These are phyloP conservation scores for Alternaria alternata DNA, from an alignment of 2,329 filamentous ascomycete genomes.

Conservation along the genomic window DNA sequence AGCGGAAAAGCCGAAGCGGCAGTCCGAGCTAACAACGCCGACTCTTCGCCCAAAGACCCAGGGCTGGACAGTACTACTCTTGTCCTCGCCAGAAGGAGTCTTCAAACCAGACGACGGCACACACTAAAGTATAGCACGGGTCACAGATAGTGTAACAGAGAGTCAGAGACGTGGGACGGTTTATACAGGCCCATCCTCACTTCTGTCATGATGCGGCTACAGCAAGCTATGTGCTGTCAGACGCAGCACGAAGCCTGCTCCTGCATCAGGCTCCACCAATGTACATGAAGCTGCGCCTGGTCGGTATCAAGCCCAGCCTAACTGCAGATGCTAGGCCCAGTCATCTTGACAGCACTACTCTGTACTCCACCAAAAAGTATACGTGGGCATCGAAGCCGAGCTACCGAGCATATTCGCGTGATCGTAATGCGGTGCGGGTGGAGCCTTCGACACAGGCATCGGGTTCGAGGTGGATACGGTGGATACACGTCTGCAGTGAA, in stretches of 20 bases:
- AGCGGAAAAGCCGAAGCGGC: background rate
- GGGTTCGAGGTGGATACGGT: constrained; percentile 9
- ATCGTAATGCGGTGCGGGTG: constrained; percentile 9
- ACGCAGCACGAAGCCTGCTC: background rate
- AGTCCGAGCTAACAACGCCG: background rate
- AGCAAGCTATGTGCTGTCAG: background rate
- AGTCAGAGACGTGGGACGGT: background rate
- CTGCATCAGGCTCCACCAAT: constrained; percentile 1
- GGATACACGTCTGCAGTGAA: constrained; percentile 12
- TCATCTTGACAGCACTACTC: background rate
- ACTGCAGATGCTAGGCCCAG: background rate
- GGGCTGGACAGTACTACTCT: background rate
- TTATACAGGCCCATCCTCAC: background rate
- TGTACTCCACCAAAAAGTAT: background rate
- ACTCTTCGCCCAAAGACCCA: background rate
- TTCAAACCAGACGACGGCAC: background rate
- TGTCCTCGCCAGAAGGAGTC: background rate
- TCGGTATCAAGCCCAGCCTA: background rate
- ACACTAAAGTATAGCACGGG: background rate
- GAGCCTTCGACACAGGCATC: constrained; percentile 8
- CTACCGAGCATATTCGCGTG: background rate
- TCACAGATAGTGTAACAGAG: background rate
- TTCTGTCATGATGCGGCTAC: background rate
- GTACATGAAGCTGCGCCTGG: constrained; percentile 2
- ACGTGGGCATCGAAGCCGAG: background rate